phyloP scores from a whole-genome alignment of 495 filamentous ascomycete species.

The Parachaetomium inaequale region DNA sequence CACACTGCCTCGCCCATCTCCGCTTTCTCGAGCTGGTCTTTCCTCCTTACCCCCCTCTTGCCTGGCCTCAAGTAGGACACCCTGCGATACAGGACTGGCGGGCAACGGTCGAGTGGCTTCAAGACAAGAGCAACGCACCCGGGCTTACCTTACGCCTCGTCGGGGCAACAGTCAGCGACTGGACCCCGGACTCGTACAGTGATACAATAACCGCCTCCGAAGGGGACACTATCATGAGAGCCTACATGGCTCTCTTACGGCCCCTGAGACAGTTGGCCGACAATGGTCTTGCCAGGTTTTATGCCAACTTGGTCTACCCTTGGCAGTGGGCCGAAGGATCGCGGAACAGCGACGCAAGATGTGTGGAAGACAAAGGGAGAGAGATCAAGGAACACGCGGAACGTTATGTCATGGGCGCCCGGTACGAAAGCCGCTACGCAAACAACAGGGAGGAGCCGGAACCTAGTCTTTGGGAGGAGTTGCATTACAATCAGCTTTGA shows the following conservation, averaged over 20 bases:
- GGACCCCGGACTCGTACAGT: not conserved
- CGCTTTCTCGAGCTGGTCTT: constrained; percentile 1
- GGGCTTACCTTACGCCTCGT: not conserved
- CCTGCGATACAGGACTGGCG: not conserved
- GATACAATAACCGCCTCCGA: not conserved
- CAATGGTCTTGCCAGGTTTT: not conserved
- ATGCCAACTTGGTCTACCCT: not conserved
- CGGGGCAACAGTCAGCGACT: not conserved
- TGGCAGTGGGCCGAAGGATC: not conserved
- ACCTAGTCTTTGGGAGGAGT: not conserved
- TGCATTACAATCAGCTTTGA: too few species aligned
- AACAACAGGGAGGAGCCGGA: not conserved
- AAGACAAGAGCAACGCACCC: not conserved
- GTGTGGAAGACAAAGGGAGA: not conserved
- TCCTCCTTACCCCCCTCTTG: not conserved
- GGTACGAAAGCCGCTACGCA: not conserved
- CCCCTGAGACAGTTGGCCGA: not conserved
- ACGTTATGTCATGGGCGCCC: not conserved
- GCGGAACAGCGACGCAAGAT: not conserved
- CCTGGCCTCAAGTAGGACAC: not conserved
- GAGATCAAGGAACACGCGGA: not conserved
- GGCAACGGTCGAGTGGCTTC: not conserved
- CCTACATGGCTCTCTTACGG: not conserved
- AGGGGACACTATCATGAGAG: not conserved
- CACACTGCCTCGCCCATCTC: not conserved